Percentiles rank a stretch among this genome's conserved stretches.
Evolutionary conservation across 2,329 filamentous ascomycete species (phyloP).

Genomic region (Epichloe gansuensis): DNA sequence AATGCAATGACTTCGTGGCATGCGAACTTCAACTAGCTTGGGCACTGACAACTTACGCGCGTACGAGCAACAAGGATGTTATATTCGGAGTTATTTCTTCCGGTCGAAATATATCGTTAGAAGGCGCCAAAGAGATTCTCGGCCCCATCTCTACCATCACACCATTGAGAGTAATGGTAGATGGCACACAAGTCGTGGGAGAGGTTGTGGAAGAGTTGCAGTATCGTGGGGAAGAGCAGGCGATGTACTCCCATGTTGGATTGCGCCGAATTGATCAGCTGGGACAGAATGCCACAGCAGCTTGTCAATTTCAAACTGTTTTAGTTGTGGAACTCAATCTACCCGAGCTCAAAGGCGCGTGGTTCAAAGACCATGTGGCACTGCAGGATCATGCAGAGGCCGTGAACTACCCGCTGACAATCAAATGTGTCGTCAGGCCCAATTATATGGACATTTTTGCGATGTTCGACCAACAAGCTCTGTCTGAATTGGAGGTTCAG

Average conservation of each 20-base stretch:
- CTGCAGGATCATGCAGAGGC: background rate
- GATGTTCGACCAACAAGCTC: background rate
- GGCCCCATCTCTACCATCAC: background rate
- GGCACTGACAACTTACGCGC: background rate
- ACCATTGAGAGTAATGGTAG: background rate
- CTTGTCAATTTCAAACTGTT: background rate
- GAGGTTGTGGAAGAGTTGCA: background rate
- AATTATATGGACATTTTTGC: background rate
- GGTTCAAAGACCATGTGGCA: background rate
- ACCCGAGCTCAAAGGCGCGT: background rate
- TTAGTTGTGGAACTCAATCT: background rate
- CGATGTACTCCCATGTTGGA: background rate
- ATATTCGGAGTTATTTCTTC: background rate
- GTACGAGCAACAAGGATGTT: background rate
- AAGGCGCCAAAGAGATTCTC: background rate
- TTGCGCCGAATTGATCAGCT: background rate
- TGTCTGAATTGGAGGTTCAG: background rate
- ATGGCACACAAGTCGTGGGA: background rate
- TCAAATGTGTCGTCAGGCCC: background rate
- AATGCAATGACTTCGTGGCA: too few relatives aligned
- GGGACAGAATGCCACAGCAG: background rate
- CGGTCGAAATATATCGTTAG: too few relatives aligned
- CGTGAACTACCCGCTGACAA: background rate
- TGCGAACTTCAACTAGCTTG: background rate
- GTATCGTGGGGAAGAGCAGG: background rate